Evolutionary conservation across 495 filamentous ascomycete genomes (phyloP).

Genomic region (Podospora pseudocomata): DNA sequence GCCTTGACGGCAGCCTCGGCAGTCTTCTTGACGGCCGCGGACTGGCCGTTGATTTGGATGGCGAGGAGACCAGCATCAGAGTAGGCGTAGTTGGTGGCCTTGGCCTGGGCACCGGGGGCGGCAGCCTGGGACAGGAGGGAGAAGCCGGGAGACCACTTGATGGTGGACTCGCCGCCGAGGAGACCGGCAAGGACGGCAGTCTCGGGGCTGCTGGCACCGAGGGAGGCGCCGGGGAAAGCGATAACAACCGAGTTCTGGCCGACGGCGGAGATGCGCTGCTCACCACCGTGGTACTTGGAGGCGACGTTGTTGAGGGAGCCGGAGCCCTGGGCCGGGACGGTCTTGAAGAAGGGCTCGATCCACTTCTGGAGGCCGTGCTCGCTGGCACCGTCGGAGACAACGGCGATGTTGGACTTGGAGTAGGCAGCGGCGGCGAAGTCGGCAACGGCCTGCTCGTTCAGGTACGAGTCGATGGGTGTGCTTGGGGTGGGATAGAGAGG

Average conservation of each 20-base stretch:
- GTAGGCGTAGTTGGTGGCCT: slow-evolving; percentile 76
- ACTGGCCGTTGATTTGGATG: slow-evolving; percentile 71
- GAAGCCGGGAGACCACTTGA: slow-evolving; percentile 96
- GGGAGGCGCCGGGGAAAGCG: slow-evolving; percentile 85
- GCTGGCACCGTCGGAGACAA: slow-evolving; percentile 83
- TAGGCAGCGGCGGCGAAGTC: slow-evolving; percentile 74
- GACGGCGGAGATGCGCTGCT: slow-evolving; percentile 80
- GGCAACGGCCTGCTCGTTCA: slow-evolving; percentile 65
- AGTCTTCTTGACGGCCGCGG: slow-evolving; percentile 56
- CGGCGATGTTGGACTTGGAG: slow-evolving; percentile 80
- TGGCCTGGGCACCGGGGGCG: slow-evolving; percentile 60
- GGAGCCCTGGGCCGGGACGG: slow-evolving; percentile 41
- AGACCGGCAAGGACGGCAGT: slow-evolving; percentile 82
- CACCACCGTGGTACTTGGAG: slow-evolving; percentile 88
- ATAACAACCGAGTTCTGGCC: slow-evolving; percentile 75
- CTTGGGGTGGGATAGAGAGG: slow-evolving; percentile 66
- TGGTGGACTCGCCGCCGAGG: slow-evolving; percentile 81
- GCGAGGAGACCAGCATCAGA: slow-evolving; percentile 90
- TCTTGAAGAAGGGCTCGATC: slow-evolving; percentile 84
- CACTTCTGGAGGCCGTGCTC: slow-evolving; percentile 78
- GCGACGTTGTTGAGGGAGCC: slow-evolving; percentile 39
- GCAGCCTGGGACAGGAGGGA: slow-evolving; percentile 78
- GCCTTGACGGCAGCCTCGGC: slow-evolving; percentile 67
- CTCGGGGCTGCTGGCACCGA: slow-evolving; percentile 80
- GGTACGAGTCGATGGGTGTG: slow-evolving; percentile 69